Base-by-base conservation (phyloP, 129 eudicot genomes). In the Ambrosia trifida region DNA sequence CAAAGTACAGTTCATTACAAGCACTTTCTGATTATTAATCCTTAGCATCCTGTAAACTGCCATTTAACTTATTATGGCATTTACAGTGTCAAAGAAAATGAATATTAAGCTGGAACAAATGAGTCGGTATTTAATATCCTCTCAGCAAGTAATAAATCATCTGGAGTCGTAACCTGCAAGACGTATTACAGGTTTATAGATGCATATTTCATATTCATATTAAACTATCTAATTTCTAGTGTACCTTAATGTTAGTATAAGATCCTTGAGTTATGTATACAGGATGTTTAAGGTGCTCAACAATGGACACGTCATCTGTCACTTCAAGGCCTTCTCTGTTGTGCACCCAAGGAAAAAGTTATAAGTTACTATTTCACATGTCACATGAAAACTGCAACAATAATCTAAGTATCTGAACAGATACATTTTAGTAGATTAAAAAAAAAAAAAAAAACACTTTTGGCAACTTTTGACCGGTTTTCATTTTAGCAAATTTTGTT, bases 231-330 rank as follows among this genome's bases (percentile, higher is more conserved):
- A 40, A 40, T 40, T 40, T 40, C 44, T 40, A 40, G 44, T 35
- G 28, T 83, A 95, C 99, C 97, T 95, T 95, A 64, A 95, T 88
- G 94, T 95, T 95, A 57, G 96, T 88, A 80, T 95, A 95, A 61
- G 97, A 95, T 76, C 99, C 99, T 68, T 90, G 91, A 46, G 97
- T 90, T 51, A 95, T 95, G 85, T 81, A 88, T n/a, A 95, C 99
- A 52, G 99, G 97, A 80, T 90, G 99, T 59, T 81, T 84, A 32
- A 95, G 97, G 83, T 95, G 86, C 88, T 95, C 99, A 77, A 95
- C 99, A 35, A 95, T 90, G 7, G 99, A 95, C 44, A 95, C 99
- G 76, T 95, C 99, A 76, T 95, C 99, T 0, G 99, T 95, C 46
- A 95, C 99, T 81, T 95, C 99, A 51, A 95, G 88, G 40, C 89